Base-by-base conservation (phyloP, 345 rosid genomes). In the Erodium maritimum region DNA sequence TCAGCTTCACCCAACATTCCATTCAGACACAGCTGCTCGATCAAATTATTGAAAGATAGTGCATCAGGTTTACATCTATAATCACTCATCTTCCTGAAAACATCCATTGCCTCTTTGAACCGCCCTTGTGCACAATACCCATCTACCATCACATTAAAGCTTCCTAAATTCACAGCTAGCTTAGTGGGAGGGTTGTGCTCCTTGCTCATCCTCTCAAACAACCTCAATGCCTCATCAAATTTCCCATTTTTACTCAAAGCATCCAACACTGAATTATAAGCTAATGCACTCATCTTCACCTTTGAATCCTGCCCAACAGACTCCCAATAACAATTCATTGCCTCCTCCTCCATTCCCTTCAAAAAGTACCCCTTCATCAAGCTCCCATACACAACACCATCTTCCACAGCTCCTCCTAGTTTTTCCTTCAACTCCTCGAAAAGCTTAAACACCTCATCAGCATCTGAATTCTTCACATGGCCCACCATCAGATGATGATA, bases 401-500 rank as follows among this genome's bases (percentile, higher is more conserved):
- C 91, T 11, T 71, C 82, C 33, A 87, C 77, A 52, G 61, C 60
- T 52, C 90, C 85, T 59, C 88, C 87, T 65, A 76, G 65, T 73
- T 83, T 88, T 83, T 79, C 91, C 74, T 83, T 88, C 69, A 91
- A 68, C 66, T 86, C 95, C 67, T 88, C 88, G 18, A 68, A 88
- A 50, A 82, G 84, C 71, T 64, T 70, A 12, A 88, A 78, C 63
- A 86, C 69, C 48, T 77, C 81, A 64, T 88, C 95, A 0, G 77
- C 55, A 65, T 91, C 87, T 3, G 67, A 68, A 34, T 61, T 79
- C 69, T 64, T 84, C 22, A 73, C 81, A 54, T 59, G 76, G 6
- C 93, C 96, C 25, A 62, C 59, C 95, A 88, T 88, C 68, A 91
- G 68, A 75, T 80, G 79, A 62, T 85, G 86, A 70, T 83, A 86